A percentile compares a stretch with the other conserved stretches of the same genome.
phyloP scores from a whole-genome alignment of 345 rosid genomes.

The Euphorbia peplus region DNA sequence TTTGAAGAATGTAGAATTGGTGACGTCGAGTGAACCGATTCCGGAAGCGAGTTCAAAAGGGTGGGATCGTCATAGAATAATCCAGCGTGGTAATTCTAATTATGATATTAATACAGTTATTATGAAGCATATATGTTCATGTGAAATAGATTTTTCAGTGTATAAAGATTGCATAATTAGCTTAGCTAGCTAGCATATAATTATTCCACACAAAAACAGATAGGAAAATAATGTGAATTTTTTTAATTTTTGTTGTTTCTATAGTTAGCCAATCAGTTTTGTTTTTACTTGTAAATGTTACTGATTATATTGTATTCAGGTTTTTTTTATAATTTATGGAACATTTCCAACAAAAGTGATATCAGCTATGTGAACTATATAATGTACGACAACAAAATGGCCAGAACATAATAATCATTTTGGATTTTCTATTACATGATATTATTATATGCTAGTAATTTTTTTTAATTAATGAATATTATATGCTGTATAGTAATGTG shows the following conservation, averaged over 20 bases:
- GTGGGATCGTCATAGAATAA: conserved; percentile 22
- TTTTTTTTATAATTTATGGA: neutral
- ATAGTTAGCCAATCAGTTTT: neutral
- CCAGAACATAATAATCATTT: too few species aligned
- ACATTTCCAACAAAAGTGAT: neutral
- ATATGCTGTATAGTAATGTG: too few species aligned
- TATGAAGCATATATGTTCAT: conserved; percentile 63
- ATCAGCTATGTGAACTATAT: neutral
- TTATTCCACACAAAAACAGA: neutral
- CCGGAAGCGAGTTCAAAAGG: conserved; percentile 46
- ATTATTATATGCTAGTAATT: too few species aligned
- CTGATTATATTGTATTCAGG: neutral
- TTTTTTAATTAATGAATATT: too few species aligned
- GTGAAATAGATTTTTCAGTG: conserved; percentile 53
- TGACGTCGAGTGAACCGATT: conserved; percentile 40
- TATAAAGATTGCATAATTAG: conserved; percentile 48
- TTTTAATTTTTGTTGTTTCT: conserved; percentile 8
- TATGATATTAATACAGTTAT: conserved; percentile 31
- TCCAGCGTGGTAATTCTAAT: conserved; percentile 40
- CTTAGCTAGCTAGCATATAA: conserved; percentile 17
- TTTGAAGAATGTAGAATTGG: conserved; percentile 45
- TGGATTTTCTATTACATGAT: neutral
- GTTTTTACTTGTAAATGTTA: conserved; percentile 15
- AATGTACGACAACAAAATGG: neutral
- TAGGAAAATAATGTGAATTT: neutral